phyloP scores from a whole-genome alignment of 2,329 filamentous ascomycete genomes.

The Epicoccum sorghinum region DNA sequence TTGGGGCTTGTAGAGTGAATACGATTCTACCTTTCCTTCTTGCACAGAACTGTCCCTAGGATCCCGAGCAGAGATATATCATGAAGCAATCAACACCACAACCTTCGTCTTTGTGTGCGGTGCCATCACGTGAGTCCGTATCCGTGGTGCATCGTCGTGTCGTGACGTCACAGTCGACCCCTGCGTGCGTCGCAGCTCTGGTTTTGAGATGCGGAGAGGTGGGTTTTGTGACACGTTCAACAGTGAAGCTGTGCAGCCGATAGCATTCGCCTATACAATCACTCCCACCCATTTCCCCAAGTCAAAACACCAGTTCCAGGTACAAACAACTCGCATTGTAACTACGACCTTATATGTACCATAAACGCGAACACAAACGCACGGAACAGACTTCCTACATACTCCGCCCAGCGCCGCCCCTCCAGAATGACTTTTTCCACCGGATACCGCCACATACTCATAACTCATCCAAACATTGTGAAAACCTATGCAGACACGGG shows the following conservation, averaged over 20 bases:
- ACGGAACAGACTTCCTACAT: no score
- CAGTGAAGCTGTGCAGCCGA: no score
- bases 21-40: slow-evolving; percentile 37
- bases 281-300: no score
- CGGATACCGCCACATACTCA: neutral
- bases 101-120: neutral
- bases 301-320: no score
- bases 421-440: slow-evolving; percentile 5
- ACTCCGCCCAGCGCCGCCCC: no score
- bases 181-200: neutral
- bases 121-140: neutral
- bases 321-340: no score
- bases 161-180: neutral
- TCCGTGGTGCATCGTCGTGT: neutral
- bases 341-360: no score
- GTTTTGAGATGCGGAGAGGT: neutral
- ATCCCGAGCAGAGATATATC: slow-evolving; percentile 12
- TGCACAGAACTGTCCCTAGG: slow-evolving; percentile 24
- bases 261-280: no score
- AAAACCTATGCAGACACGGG: neutral
- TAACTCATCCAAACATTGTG: slow-evolving; percentile 9
- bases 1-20: slow-evolving; percentile 45
- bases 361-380: no score
- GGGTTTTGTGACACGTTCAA: no score
- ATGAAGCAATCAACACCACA: slow-evolving; percentile 18